Percentiles rank a stretch among this genome's conserved stretches.
Evolutionary conservation across 1,284 basidiomycete genomes (phyloP).

Genomic region (Trametes sp.): DNA sequence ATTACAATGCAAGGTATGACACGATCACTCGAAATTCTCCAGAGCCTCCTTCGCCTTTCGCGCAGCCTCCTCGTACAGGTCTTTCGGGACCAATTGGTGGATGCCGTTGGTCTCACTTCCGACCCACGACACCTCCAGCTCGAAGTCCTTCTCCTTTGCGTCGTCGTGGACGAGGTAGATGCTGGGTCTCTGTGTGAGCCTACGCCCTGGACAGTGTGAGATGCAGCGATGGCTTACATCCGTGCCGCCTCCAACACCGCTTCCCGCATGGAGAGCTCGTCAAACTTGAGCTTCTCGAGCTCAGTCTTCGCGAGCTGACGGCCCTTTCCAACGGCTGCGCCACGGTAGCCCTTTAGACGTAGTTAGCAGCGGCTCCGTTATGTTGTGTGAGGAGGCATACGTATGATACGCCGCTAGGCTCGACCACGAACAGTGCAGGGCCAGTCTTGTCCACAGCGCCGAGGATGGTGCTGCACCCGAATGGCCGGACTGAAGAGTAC

Average conservation of each 20-base stretch:
- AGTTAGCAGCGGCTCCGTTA: background rate
- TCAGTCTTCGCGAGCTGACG: constrained; percentile 98
- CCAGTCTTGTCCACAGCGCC: constrained; percentile 91
- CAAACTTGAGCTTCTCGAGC: constrained; percentile 92
- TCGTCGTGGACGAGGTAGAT: constrained; percentile 99
- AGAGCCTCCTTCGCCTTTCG: constrained; percentile 88
- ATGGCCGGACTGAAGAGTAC: constrained; percentile 97
- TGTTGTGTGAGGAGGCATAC: constrained; percentile 48
- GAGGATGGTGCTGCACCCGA: constrained; percentile 93
- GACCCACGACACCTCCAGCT: constrained; percentile 98
- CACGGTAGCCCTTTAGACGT: constrained; percentile 81
- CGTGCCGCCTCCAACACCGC: constrained; percentile 95
- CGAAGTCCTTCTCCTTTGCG: constrained; percentile 97
- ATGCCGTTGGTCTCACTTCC: constrained; percentile 84
- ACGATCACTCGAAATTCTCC: constrained; percentile 83
- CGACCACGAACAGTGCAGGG: constrained; percentile 90
- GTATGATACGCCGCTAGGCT: constrained; percentile 94
- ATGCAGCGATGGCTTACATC: constrained; percentile 67
- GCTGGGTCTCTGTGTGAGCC: constrained; percentile 50
- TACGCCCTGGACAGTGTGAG: background rate
- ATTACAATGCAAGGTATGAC: constrained; percentile 33
- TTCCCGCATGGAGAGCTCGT: constrained; percentile 80
- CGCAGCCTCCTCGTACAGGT: constrained; percentile 88
- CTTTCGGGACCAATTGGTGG: constrained; percentile 86
- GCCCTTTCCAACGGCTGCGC: constrained; percentile 96